These are phyloP conservation scores for Pseudevernia furfuracea DNA, from an alignment of 495 filamentous ascomycete species.

Conservation along the genomic window DNA sequence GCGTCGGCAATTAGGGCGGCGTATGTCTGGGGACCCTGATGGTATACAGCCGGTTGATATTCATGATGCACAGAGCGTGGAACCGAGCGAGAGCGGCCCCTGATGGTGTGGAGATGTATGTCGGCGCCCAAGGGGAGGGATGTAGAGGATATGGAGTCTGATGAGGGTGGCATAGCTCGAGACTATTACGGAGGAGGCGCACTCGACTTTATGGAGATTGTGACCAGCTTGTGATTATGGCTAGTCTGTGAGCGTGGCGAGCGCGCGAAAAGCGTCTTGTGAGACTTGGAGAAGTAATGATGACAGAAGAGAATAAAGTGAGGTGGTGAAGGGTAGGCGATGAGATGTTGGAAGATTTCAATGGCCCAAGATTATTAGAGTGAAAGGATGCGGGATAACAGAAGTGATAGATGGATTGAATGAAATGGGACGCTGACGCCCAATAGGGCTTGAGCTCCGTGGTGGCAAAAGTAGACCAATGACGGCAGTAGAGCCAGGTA, in stretches of 20 bases:
- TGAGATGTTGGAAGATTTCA: background rate
- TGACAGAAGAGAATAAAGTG: background rate
- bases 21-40: background rate
- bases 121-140: conserved; percentile 17
- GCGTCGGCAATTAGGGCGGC: conserved; percentile 3
- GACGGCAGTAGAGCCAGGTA: background rate
- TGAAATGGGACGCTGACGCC: background rate
- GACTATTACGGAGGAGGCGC: background rate
- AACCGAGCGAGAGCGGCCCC: conserved; percentile 3
- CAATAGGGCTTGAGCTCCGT: background rate
- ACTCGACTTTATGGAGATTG: background rate
- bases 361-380: background rate
- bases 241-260: background rate
- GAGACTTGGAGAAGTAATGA: background rate
- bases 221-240: background rate
- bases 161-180: conserved; percentile 5
- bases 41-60: background rate
- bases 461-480: background rate
- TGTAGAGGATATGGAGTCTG: conserved; percentile 2
- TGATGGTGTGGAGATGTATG: background rate
- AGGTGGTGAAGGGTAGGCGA: background rate
- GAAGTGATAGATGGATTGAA: background rate
- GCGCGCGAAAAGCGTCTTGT: background rate
- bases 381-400: background rate
- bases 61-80: conserved; percentile 1